These are phyloP conservation scores for Claviceps citrina DNA, from an alignment of 2,329 filamentous ascomycete species.

Conservation along the genomic window DNA sequence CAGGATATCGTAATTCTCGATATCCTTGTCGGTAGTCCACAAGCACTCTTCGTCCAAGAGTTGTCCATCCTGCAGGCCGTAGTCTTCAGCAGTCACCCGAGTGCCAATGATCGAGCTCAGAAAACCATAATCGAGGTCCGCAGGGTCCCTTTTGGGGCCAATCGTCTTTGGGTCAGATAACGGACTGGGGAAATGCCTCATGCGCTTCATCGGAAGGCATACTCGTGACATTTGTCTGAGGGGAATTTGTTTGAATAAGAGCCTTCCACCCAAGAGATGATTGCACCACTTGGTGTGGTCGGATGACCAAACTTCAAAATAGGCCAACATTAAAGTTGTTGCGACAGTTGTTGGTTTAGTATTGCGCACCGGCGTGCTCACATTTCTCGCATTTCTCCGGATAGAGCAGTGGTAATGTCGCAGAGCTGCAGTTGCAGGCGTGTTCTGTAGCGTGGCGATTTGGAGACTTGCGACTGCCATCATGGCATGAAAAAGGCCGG, in stretches of 20 bases:
- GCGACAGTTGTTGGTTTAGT: conserved; percentile 72
- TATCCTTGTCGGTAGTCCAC: conserved; percentile 40
- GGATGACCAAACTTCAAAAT: conserved; percentile 87
- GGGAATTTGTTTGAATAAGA: conserved; percentile 70
- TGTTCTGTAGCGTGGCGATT: conserved; percentile 65
- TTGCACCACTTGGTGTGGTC: conserved; percentile 95
- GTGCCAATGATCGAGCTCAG: conserved; percentile 27
- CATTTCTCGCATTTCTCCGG: conserved; percentile 59
- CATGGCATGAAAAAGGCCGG: conserved; percentile 81
- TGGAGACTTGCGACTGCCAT: conserved; percentile 76
- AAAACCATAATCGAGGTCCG: conserved; percentile 27
- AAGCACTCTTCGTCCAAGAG: conserved; percentile 11
- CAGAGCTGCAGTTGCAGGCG: conserved; percentile 62
- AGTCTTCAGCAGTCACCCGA: conserved; percentile 22
- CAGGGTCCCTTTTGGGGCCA: conserved; percentile 15
- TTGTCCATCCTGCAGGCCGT: conserved; percentile 20
- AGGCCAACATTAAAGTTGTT: conserved; percentile 70
- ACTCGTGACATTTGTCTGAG: conserved; percentile 57
- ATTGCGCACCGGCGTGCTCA: conserved; percentile 52
- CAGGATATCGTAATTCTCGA: conserved; percentile 65
- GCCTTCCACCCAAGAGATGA: conserved; percentile 70
- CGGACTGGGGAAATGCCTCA: conserved; percentile 12
- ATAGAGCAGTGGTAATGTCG: conserved; percentile 86
- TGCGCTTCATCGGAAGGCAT: conserved; percentile 47
- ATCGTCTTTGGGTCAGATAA: background rate